These are phyloP conservation scores for Leccinum obscurum DNA, from an alignment of 768 basidiomycete species.

Conservation along the genomic window DNA sequence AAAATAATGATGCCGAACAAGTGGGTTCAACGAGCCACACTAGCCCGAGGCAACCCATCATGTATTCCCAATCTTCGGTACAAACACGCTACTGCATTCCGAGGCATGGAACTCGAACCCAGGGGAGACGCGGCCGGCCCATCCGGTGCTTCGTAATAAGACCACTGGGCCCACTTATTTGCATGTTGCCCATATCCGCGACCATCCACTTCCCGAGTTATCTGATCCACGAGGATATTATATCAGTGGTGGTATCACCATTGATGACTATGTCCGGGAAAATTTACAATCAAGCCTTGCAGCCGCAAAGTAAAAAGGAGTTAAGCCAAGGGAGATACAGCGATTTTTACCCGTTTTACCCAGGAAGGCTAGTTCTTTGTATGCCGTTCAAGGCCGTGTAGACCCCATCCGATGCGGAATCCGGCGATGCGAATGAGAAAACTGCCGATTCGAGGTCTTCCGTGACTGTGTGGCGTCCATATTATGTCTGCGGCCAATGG, in stretches of 20 bases:
- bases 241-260: conserved; percentile 24
- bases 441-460: conserved; percentile 17
- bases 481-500: conserved; percentile 12
- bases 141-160: conserved; percentile 27
- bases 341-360: conserved; percentile 40
- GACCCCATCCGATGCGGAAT: conserved; percentile 29
- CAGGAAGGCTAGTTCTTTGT: conserved; percentile 43
- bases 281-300: conserved; percentile 33
- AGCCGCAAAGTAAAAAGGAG: conserved; percentile 28
- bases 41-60: conserved; percentile 39
- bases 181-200: conserved; percentile 34
- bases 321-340: conserved; percentile 52
- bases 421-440: conserved; percentile 4
- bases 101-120: conserved; percentile 53
- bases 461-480: conserved; percentile 9
- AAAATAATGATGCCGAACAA: conserved; percentile 19
- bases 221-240: conserved; percentile 39
- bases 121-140: conserved; percentile 43
- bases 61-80: conserved; percentile 43
- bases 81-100: conserved; percentile 43
- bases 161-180: conserved; percentile 18
- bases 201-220: conserved; percentile 28
- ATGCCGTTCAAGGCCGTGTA: conserved; percentile 25
- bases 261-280: conserved; percentile 36
- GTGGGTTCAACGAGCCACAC: conserved; percentile 21